Conservation (phyloP, 2,329 filamentous ascomycete species). For the Penicillium nordicum region DNA sequence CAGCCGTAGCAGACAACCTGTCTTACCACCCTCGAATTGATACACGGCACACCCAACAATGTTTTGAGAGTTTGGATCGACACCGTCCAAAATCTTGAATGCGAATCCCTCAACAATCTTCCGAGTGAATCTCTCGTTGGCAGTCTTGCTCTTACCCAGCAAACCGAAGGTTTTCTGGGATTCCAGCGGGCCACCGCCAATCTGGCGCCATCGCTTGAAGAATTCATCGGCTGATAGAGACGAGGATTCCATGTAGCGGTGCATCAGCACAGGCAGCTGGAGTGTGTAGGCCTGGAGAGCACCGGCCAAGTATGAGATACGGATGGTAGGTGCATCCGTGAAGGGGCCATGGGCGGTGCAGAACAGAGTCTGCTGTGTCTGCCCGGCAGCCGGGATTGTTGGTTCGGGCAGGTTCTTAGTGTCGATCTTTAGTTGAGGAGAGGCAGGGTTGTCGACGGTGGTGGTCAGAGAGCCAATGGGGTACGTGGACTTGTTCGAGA, state of each 20-base stretch:
- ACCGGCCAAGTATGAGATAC: constrained; percentile 90
- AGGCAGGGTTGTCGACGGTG: constrained; percentile 70
- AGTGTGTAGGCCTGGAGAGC: constrained; percentile 89
- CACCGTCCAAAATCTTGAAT: constrained; percentile 79
- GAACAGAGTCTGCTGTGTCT: constrained; percentile 91
- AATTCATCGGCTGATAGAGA: constrained; percentile 87
- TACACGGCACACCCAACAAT: constrained; percentile 86
- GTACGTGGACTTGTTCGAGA: constrained; percentile 87
- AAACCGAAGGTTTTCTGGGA: constrained; percentile 82
- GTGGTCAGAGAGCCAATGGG: constrained; percentile 90
- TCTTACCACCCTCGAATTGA: constrained; percentile 75
- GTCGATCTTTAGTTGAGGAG: constrained; percentile 73
- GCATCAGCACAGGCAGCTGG: constrained; percentile 80
- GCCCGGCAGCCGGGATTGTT: constrained; percentile 67
- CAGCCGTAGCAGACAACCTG: constrained; percentile 85
- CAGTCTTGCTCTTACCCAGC: constrained; percentile 57
- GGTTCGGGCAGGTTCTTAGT: constrained; percentile 86
- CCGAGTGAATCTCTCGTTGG: constrained; percentile 68
- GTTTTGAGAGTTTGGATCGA: constrained; percentile 91
- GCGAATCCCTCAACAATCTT: constrained; percentile 77
- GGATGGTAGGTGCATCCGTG: constrained; percentile 79
- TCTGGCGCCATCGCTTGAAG: constrained; percentile 99
- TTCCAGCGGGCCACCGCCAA: constrained; percentile 82
- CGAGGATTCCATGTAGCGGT: constrained; percentile 96
- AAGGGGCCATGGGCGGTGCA: constrained; percentile 85